Evolutionary conservation across 1,139 yeast genomes (phyloP), one percentile per base, ranked within the genome.

Genomic region (Pneumocystis canis): DNA sequence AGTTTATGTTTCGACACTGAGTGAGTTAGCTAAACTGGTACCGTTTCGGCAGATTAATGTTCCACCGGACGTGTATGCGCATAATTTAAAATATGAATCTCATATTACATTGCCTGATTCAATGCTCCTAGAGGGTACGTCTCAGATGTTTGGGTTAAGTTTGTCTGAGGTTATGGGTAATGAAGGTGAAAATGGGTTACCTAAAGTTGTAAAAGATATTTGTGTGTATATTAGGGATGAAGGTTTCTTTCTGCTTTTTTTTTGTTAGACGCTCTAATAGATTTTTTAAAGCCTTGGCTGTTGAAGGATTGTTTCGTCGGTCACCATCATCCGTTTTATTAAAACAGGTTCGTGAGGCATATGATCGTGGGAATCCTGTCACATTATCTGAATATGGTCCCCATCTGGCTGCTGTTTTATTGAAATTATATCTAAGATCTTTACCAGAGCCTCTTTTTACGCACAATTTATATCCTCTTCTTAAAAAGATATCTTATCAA

Each of bases 31-130:
- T 4, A 77, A 79, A 60, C 74, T 79, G 66, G 76, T 89, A 25
- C 96, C 89, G 72, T 82, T 92, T 62, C 85, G 94, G 3, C 79
- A 79, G 64, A 75, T 92, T 63, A 84, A 90, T 68, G 84, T 92
- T 60, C 86, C 94, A 1, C 79, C 89, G 54, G 82, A 82, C 61
- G 87, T 89, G 3, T 89, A 88, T 69, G 69, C 79, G 25, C 81
- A 82, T 68, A 85, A 84, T 69, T 65, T 70, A 47, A 70, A 70
- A 62, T 66, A 70, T 3, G 74, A 73, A 63, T 66, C 66, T 16
- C 62, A 61, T 25, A 71, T 74, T 62, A 72, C 74, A 1, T 69
- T 75, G 9, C 78, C 77, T 9, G 37, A 30, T 16, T 2, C 58
- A 9, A 35, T 30, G 40, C 20, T 25, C 25, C 20, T 16, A 7